phyloP scores from a whole-genome alignment of 1,284 basidiomycete species.

The Naganishia sp. region DNA sequence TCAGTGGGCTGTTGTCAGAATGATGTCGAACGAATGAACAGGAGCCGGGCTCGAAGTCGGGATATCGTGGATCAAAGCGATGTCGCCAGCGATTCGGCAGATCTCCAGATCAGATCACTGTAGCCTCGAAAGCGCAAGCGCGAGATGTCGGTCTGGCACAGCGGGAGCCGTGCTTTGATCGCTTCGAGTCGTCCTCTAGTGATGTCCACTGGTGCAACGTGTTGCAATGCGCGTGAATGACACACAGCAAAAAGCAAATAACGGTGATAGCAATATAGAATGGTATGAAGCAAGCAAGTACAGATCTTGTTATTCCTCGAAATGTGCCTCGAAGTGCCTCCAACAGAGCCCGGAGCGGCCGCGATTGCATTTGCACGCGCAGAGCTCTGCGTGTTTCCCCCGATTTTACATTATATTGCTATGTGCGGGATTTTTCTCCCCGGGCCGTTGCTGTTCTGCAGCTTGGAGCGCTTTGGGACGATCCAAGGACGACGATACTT shows the following conservation, averaged over 20 bases:
- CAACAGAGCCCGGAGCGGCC: neutral
- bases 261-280: neutral
- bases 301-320: neutral
- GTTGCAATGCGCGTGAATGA: neutral
- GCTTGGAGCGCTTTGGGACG: no score
- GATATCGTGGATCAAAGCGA: constrained; percentile 17
- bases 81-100: constrained; percentile 9
- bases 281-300: neutral
- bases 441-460: no score
- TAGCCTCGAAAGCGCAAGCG: neutral
- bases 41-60: neutral
- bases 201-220: neutral
- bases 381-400: no score
- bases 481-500: no score
- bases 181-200: neutral
- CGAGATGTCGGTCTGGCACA: neutral
- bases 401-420: no score
- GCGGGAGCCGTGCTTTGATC: neutral
- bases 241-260: neutral
- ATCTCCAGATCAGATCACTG: constrained; percentile 18
- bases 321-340: neutral
- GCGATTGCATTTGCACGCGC: neutral
- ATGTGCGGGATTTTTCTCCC: no score
- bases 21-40: constrained; percentile 16
- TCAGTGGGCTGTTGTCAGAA: neutral